Evolutionary conservation across 495 filamentous ascomycete species (phyloP).

Genomic region (Hypomontagnella submonticulosa): DNA sequence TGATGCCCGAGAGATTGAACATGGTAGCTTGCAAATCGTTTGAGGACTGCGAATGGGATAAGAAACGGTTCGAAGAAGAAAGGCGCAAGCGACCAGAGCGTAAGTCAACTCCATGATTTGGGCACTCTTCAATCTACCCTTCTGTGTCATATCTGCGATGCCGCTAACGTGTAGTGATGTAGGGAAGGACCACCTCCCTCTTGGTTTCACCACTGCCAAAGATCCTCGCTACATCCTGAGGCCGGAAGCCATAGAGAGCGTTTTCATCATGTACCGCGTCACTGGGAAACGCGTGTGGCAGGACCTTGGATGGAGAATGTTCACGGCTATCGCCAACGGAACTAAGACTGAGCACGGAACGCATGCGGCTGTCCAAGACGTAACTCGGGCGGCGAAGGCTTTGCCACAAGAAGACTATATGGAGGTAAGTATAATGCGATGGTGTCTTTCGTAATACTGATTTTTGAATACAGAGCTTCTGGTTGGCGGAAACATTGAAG

Average conservation of each 20-base stretch:
- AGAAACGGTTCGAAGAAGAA: conserved; percentile 62
- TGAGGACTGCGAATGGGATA: conserved; percentile 77
- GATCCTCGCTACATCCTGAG: conserved; percentile 59
- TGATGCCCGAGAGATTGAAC: conserved; percentile 83
- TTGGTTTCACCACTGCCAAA: conserved; percentile 53
- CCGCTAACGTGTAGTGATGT: conserved; percentile 1
- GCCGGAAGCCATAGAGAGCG: conserved; percentile 73
- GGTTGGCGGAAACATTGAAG: conserved; percentile 81
- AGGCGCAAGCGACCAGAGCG: conserved; percentile 42
- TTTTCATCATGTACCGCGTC: conserved; percentile 78
- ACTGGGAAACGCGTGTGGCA: conserved; percentile 71
- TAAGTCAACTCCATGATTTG: conserved; percentile 15
- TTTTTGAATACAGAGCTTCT: conserved; percentile 60
- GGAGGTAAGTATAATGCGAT: conserved; percentile 49
- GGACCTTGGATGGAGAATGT: conserved; percentile 81
- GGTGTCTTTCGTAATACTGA: conserved; percentile 32
- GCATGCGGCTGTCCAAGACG: conserved; percentile 71
- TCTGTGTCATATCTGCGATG: neutral
- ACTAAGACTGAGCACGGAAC: conserved; percentile 68
- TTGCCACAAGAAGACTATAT: conserved; percentile 56
- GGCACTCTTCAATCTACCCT: neutral
- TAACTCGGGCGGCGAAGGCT: conserved; percentile 49
- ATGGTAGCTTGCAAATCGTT: conserved; percentile 71
- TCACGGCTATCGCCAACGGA: conserved; percentile 68
- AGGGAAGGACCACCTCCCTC: conserved; percentile 46